Base-by-base conservation (phyloP, 352 stramenopile species). In the Phytophthora sp. region DNA sequence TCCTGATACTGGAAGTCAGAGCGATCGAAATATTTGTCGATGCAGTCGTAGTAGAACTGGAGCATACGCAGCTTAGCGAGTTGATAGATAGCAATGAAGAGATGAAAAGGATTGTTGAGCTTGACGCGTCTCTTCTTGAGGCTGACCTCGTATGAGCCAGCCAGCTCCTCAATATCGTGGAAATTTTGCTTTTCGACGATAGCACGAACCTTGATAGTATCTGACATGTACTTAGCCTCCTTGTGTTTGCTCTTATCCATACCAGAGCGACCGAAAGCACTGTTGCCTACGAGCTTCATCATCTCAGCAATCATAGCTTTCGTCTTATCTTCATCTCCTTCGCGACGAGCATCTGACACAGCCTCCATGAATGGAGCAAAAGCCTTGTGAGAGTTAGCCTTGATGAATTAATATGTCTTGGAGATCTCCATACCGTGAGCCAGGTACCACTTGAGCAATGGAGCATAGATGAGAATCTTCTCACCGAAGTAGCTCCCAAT, bases 41-140 rank as follows among this genome's bases (percentile, higher is more conserved):
- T 45, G 38, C 38, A 45, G 38, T 45, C 38, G 12, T 45, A 45
- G 38, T 45, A 45, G 7, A 45, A 45, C 38, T 45, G 38, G 12
- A 45, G 38, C 38, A 45, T 45, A 1, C 38, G 16, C 8, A 26
- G 38, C 3, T 45, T 45, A 12, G 38, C n/a, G 7, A 45, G n/a
- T 5, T 45, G 38, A 45, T 45, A 45, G 38, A 45, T 45, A 13
- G 38, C 38, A 24, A 45, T 45, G 15, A 7, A 24, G 6, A 45
- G 12, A 24, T 26, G 38, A 8, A 45, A 24, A 2, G n/a, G 38
- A 24, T 45, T 45, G 5, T 45, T 45, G 18, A 24, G 23, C 16
- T 45, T 45, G n/a, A 45, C 7, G 9, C 38, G 38, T 3, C n/a
- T 16, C n/a, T 45, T 45, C n/a, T 45, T 45, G 16, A 45, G 23